Base-by-base conservation (phyloP, 176 grass and related monocot species). In the Leersia perrieri region DNA sequence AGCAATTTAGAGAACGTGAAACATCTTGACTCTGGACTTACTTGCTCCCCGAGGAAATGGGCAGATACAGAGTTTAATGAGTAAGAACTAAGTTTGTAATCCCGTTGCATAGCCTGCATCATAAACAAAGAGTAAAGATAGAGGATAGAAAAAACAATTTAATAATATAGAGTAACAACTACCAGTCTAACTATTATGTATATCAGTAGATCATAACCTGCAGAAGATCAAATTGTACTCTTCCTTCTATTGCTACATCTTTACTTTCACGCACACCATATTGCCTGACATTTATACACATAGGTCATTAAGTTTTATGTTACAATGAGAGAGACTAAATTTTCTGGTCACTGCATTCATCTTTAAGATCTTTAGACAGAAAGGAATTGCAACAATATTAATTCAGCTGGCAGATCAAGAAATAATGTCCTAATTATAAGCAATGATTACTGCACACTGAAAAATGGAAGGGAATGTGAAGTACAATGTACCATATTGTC, bases 41-140 rank as follows among this genome's bases (percentile, higher is more conserved):
- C 95, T 95, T 98, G 95, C 74, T 98, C 95, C 73, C 87, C 90
- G 7, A 98, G 90, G 76, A 98, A 98, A 75, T 98, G 95, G 38
- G 95, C 95, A 47, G 95, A 98, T 62, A 98, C 95, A 81, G 95
- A 95, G 64, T 98, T 98, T 30, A 98, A 88, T 62, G 95, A 98
- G 87, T 98, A 98, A 35, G 95, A 98, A 89, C 95, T 98, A 75
- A 98, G 86, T 75, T 95, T 98, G 88, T 98, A 93, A 82, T 98
- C 95, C 58, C 95, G 84, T 91, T 98, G 92, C 86, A 98, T 86
- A 87, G 84, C 92, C 95, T 98, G 87, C 55, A 35, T 65, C 25
- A 76, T 86, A 85, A 60, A 15, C 63, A 91, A 41, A 79, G 42
- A 83, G 12, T 74, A 47, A 72, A 81, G 45, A 75, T 30, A 68